Conservation (phyloP, 257 asterid genomes). For the Ilex asprella region DNA sequence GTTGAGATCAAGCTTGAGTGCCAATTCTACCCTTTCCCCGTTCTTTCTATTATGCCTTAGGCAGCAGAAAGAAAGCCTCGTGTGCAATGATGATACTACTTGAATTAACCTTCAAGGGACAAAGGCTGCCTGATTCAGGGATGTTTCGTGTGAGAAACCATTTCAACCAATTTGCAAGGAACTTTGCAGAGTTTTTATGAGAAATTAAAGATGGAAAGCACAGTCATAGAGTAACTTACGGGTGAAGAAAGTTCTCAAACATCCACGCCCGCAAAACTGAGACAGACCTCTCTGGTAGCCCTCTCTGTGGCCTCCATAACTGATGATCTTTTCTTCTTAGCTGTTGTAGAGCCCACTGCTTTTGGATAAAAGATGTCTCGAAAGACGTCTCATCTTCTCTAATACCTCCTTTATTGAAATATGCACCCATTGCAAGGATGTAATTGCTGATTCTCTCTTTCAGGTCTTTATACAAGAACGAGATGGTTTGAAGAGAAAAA, state of each 20-base stretch:
- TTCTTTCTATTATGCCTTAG: no score
- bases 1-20: no score
- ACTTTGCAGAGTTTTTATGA: no score
- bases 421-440: constrained; percentile 59
- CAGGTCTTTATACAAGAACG: constrained; percentile 56
- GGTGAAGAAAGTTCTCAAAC: constrained; percentile 96
- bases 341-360: constrained; percentile 90
- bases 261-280: constrained; percentile 92
- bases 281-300: constrained; percentile 87
- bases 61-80: no score
- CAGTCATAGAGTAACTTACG: constrained; percentile 39
- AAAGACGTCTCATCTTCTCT: constrained; percentile 38
- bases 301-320: constrained; percentile 92
- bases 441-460: constrained; percentile 66
- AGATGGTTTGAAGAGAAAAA: constrained; percentile 64
- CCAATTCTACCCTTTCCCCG: no score
- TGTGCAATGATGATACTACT: no score
- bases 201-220: no score
- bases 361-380: constrained; percentile 50
- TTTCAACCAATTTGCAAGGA: no score
- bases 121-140: no score
- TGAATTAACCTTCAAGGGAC: no score
- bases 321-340: constrained; percentile 66
- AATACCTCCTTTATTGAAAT: constrained; percentile 10
- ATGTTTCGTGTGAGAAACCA: no score